Base-by-base conservation (phyloP, 2,329 filamentous ascomycete species). In the Fonsecaea pedrosoi region DNA sequence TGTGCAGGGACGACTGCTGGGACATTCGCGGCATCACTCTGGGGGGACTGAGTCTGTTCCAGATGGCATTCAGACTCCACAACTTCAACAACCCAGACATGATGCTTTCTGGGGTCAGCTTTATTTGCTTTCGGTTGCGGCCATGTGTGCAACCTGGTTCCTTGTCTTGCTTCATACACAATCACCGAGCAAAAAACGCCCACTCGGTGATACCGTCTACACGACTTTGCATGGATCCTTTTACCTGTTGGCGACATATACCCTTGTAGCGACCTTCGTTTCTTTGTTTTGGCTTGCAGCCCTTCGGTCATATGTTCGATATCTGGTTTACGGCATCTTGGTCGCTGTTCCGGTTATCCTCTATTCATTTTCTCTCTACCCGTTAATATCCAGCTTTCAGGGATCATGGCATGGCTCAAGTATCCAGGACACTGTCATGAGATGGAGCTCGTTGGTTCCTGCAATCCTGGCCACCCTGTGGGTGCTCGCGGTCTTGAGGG, bases 141-240 rank as follows among this genome's bases (percentile, higher is more conserved):
- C 90, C 45, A 86, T 98, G 75, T 87, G 98, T 74, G 91, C 94
- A 12, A 94, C 93, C 0, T 96, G 93, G 74, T 89, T 97, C 70
- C 84, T 99, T 13, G 90, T 97, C 30, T 96, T 91, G 83, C 84
- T 99, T 48, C 92, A 98, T 76, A 98, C 94, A 1, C 88, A 91
- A 18, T 82, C 89, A 0, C 90, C 91, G 4, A 82, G 82, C 61
- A 84, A 84, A 62, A 91, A 91, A 75, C 85, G 86, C 67, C 90
- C 90, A 0, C 86, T 96, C 64, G 94, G 94, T 13, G 95, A 99
- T 78, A 97, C 94, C 1, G 92, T 99, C 66, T 99, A 99, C 78
- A 92, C 91, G 13, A 93, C 92, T 4, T 81, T 99, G 40, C 90
- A 91, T 73, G 88, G 89, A 59, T 97, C 94, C 0, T 95, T 96